phyloP scores from a whole-genome alignment of 257 asterid species.

The Fraxinus pennsylvanica region DNA sequence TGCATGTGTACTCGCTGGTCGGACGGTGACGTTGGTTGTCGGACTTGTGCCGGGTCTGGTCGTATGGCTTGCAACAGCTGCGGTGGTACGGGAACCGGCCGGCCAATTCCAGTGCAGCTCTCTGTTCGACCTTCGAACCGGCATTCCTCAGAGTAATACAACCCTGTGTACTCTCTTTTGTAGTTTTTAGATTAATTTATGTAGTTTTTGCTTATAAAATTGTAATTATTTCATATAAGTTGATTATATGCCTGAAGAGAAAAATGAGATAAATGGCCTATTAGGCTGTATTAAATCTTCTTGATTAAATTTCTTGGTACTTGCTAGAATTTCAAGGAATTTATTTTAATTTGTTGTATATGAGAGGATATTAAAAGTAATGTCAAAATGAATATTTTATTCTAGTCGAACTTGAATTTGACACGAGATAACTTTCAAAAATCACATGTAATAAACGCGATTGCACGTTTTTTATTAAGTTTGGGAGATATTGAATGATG shows the following conservation, averaged over 20 bases:
- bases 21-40: conserved; percentile 87
- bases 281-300: not conserved
- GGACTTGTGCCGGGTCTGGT: conserved; percentile 88
- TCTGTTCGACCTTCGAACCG: conserved; percentile 56
- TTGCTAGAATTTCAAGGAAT: not conserved
- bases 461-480: no score
- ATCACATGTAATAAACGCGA: not conserved
- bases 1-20: conserved; percentile 93
- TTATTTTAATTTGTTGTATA: no score
- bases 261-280: not conserved
- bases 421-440: not conserved
- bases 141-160: conserved; percentile 29
- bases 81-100: conserved; percentile 85
- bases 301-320: not conserved
- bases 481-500: no score
- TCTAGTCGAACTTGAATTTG: no score
- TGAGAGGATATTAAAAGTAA: no score
- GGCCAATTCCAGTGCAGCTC: conserved; percentile 80
- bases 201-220: no score
- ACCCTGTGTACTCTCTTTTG: not conserved
- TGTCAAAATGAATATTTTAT: no score
- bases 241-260: not conserved
- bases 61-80: conserved; percentile 83
- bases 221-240: not conserved
- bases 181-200: no score